Percentiles rank a stretch among this genome's conserved stretches.
Evolutionary conservation across 2,329 filamentous ascomycete species (phyloP).

Genomic region (Plectosphaerella plurivora): DNA sequence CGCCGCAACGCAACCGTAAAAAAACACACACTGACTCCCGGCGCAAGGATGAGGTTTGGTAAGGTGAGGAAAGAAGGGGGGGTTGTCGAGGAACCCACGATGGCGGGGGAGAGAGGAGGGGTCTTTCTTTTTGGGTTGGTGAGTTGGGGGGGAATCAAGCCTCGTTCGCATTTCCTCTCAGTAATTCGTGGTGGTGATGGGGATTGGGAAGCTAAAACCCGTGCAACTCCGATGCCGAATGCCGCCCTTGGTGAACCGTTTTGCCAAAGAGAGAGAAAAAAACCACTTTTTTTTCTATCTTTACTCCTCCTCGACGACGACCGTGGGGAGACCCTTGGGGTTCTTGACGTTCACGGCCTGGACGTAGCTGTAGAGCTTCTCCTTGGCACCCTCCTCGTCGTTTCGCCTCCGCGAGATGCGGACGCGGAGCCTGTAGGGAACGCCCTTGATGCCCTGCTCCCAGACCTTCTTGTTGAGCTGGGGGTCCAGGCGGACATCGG

Average conservation of each 20-base stretch:
- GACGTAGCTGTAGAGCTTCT: constrained; percentile 99
- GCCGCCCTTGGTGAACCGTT: constrained; percentile 36
- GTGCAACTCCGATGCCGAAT: constrained; percentile 35
- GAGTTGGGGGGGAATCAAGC: constrained; percentile 13
- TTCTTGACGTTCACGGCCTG: constrained; percentile 99
- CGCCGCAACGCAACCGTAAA: background rate
- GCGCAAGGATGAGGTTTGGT: too few species aligned
- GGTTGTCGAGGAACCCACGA: constrained; percentile 6
- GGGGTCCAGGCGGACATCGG: constrained; percentile 96
- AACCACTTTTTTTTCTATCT: constrained; percentile 31
- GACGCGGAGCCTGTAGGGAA: constrained; percentile 93
- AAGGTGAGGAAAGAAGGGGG: background rate
- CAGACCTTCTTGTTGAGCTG: constrained; percentile 99
- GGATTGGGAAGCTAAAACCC: constrained; percentile 4
- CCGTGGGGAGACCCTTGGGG: constrained; percentile 93
- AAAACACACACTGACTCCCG: background rate
- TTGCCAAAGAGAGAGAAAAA: constrained; percentile 30
- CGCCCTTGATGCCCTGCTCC: constrained; percentile 98
- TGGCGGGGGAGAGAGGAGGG: too few species aligned
- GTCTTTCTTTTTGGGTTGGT: background rate
- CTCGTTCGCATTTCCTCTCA: constrained; percentile 14
- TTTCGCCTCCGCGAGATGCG: constrained; percentile 99
- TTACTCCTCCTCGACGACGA: constrained; percentile 70
- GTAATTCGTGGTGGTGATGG: constrained; percentile 10
- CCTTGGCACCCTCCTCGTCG: constrained; percentile 98